Evolutionary conservation across 345 rosid genomes (phyloP).

Genomic region (Murraya koenigii): DNA sequence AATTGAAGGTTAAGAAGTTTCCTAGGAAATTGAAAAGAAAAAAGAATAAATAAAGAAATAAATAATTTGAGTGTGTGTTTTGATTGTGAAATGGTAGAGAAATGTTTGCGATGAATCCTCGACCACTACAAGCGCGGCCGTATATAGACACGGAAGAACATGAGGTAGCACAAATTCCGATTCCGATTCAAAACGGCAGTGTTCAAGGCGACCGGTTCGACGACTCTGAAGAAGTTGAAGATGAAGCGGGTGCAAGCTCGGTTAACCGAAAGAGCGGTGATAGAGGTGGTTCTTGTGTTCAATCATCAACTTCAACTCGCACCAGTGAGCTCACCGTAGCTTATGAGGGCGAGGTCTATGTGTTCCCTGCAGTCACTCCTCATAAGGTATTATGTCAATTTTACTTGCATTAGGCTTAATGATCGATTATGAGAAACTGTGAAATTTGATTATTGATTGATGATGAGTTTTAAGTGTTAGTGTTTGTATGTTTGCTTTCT

Average conservation of each 20-base stretch:
- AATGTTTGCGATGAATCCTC: constrained; percentile 31
- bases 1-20: background rate
- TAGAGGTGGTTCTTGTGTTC: background rate
- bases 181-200: background rate
- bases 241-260: background rate
- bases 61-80: background rate
- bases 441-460: background rate
- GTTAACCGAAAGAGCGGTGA: background rate
- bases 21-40: background rate
- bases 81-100: constrained; percentile 18
- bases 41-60: background rate
- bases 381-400: constrained; percentile 20
- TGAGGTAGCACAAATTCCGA: background rate
- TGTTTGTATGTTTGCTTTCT: background rate
- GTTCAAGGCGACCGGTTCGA: background rate
- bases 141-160: constrained; percentile 7
- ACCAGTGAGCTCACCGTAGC: constrained; percentile 48
- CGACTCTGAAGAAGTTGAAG: background rate
- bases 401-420: background rate
- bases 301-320: constrained; percentile 13
- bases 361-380: constrained; percentile 42
- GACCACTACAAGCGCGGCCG: constrained; percentile 18
- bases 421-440: too few relatives aligned
- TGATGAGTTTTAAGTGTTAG: background rate
- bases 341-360: constrained; percentile 49